phyloP scores from a whole-genome alignment of 345 rosid genomes.

The Bruguiera parviflora region DNA sequence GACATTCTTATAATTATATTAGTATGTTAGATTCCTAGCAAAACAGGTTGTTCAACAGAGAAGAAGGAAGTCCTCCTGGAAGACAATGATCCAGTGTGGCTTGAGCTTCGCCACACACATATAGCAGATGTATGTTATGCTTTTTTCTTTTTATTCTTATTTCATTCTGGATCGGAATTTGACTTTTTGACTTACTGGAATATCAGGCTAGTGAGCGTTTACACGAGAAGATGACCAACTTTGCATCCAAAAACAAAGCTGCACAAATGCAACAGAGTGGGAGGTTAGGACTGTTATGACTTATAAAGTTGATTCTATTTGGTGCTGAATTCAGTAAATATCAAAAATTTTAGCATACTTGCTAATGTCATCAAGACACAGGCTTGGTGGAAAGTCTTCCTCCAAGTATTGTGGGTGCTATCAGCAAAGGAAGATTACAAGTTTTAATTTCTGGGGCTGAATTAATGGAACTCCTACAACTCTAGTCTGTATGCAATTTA shows the following conservation, averaged over 20 bases:
- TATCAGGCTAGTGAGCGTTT: conserved; percentile 91
- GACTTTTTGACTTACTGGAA: conserved; percentile 17
- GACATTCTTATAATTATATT: conserved; percentile 4
- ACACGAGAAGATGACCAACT: conserved; percentile 82
- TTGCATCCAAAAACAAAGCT: conserved; percentile 84
- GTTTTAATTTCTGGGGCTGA: too few relatives aligned
- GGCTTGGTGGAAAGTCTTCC: too few relatives aligned
- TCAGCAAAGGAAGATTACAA: too few relatives aligned
- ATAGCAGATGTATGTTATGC: conserved; percentile 74
- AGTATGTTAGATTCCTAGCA: conserved; percentile 61
- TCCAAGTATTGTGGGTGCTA: too few relatives aligned
- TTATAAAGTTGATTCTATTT: not conserved
- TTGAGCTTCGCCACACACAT: conserved; percentile 87
- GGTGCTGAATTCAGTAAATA: not conserved
- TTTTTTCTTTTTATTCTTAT: conserved; percentile 15
- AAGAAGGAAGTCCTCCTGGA: conserved; percentile 79
- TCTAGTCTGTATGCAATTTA: too few relatives aligned
- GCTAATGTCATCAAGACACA: too few relatives aligned
- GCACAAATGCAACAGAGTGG: conserved; percentile 70
- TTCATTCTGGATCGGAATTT: conserved; percentile 10
- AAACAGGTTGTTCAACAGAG: conserved; percentile 64
- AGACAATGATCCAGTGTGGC: conserved; percentile 87
- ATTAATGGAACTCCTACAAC: too few relatives aligned
- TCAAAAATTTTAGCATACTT: not conserved
- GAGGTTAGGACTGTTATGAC: conserved; percentile 30